Evolutionary conservation across 257 asterid species (phyloP).

Genomic region (Solanum dulcamara): DNA sequence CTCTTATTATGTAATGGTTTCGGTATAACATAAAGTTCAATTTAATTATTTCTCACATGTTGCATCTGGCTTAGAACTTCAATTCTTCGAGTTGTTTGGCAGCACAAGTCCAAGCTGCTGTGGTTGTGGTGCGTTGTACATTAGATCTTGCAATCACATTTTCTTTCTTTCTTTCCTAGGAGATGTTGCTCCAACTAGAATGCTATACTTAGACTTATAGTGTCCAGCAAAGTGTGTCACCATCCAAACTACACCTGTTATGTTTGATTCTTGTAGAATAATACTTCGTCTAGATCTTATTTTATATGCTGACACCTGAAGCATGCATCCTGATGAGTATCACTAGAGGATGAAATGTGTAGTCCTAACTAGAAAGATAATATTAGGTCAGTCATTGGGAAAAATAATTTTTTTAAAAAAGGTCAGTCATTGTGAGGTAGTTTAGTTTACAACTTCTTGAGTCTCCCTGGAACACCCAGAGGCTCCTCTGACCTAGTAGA

Average conservation of each 20-base stretch:
- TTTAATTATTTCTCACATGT: background rate
- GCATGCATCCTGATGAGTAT: background rate
- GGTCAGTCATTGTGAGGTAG: background rate
- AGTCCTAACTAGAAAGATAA: background rate
- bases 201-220: background rate
- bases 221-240: background rate
- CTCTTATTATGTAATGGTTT: background rate
- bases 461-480: background rate
- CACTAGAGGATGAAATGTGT: background rate
- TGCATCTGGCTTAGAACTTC: background rate
- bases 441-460: background rate
- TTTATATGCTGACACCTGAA: background rate
- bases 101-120: background rate
- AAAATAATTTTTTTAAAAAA: too few species aligned
- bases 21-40: background rate
- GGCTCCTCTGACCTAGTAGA: background rate
- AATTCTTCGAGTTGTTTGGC: background rate
- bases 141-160: background rate
- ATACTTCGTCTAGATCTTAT: background rate
- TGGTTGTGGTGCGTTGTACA: background rate
- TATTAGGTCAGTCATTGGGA: background rate
- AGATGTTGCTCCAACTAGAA: background rate
- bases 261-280: background rate
- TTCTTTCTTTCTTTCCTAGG: background rate
- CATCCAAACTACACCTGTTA: background rate